phyloP scores from a whole-genome alignment of 306 rosid genomes.

The Malus fusca region DNA sequence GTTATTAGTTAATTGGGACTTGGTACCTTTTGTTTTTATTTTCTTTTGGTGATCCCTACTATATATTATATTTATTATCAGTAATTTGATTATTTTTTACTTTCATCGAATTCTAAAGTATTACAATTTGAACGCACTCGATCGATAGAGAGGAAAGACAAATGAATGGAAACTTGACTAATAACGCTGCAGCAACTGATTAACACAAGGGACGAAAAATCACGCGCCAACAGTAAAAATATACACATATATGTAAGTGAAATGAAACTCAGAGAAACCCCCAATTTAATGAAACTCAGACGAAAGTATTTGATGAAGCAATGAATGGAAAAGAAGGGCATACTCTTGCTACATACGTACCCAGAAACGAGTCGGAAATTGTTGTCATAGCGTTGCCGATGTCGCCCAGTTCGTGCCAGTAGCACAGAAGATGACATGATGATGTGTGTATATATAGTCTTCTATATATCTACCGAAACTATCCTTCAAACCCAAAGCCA shows the following conservation, averaged over 20 bases:
- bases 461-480: background rate
- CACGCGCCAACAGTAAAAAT: background rate
- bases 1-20: too few species aligned
- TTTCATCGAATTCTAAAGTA: too few species aligned
- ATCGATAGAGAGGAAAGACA: background rate
- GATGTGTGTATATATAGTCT: background rate
- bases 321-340: background rate
- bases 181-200: background rate
- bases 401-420: slow-evolving; percentile 59
- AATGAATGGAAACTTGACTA: background rate
- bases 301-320: background rate
- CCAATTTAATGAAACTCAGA: background rate
- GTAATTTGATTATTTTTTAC: too few species aligned
- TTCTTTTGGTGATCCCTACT: too few species aligned
- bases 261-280: too few species aligned
- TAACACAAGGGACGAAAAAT: background rate
- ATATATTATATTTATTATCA: too few species aligned
- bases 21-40: too few species aligned
- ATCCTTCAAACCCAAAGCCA: background rate
- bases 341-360: slow-evolving; percentile 11
- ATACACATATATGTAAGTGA: too few species aligned
- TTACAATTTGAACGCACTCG: background rate
- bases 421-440: slow-evolving; percentile 37
- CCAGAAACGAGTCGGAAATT: slow-evolving; percentile 81
- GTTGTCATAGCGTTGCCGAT: slow-evolving; percentile 65